These are phyloP conservation scores for Emericellopsis atlantica DNA, from an alignment of 2,329 filamentous ascomycete species.

Conservation along the genomic window DNA sequence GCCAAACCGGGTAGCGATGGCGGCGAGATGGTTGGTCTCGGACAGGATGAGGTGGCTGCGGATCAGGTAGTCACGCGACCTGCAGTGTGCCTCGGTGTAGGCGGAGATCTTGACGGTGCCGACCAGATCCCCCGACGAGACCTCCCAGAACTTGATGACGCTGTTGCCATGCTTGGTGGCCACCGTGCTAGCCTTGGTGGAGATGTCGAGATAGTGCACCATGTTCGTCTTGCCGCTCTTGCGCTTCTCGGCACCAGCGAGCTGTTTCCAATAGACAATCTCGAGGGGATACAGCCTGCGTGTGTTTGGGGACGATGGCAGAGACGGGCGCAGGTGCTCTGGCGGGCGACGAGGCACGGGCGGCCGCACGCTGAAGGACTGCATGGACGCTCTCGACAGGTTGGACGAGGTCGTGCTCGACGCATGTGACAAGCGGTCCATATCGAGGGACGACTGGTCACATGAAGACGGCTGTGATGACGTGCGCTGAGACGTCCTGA, in stretches of 20 bases:
- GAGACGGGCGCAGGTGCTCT: conserved; percentile 1
- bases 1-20: conserved; percentile 24
- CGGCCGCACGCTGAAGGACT: not conserved
- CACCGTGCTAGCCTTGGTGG: conserved; percentile 16
- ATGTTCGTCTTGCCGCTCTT: conserved; percentile 12
- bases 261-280: conserved; percentile 8
- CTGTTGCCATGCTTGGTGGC: conserved; percentile 39
- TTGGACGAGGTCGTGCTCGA: conserved; percentile 2
- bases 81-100: conserved; percentile 22
- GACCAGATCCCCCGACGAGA: conserved; percentile 67
- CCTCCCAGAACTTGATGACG: conserved; percentile 83
- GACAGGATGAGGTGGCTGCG: conserved; percentile 27
- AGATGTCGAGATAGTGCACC: conserved; percentile 22
- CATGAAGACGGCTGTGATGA: conserved; percentile 1
- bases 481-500: not conserved
- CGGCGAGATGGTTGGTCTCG: conserved; percentile 21
- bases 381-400: conserved; percentile 1
- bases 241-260: conserved; percentile 13
- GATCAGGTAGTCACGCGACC: conserved; percentile 27
- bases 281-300: conserved; percentile 2
- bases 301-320: not conserved
- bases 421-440: conserved; percentile 4
- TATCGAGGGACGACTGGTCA: conserved; percentile 2
- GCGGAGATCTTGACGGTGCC: conserved; percentile 22
- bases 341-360: conserved; percentile 1